phyloP scores from a whole-genome alignment of 1,139 yeast species.

The Suhomyces terraborum region DNA sequence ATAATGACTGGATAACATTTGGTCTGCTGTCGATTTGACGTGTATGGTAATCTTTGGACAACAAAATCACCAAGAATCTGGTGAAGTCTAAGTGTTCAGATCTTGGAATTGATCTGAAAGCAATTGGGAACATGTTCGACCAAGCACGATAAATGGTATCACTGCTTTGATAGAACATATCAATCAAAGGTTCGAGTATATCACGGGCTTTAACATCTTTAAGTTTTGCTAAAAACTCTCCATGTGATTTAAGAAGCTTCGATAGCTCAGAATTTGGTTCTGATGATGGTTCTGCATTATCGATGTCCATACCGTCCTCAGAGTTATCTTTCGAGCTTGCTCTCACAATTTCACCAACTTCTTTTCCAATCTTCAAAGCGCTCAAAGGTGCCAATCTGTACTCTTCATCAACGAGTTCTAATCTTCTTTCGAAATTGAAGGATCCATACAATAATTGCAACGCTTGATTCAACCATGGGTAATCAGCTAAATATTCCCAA shows the following conservation, averaged over 20 bases:
- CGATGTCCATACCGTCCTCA: constrained; percentile 29
- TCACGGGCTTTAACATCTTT: constrained; percentile 56
- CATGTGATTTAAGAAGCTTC: constrained; percentile 52
- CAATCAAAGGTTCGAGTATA: constrained; percentile 70
- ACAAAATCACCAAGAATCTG: constrained; percentile 70
- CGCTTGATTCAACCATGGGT: constrained; percentile 95
- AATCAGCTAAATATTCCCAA: constrained; percentile 94
- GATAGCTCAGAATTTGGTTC: constrained; percentile 18
- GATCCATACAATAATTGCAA: constrained; percentile 83
- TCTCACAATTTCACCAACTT: constrained; percentile 3
- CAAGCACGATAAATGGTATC: constrained; percentile 83
- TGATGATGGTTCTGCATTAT: constrained; percentile 4
- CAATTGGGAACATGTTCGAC: constrained; percentile 80
- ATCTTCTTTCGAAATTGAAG: constrained; percentile 52
- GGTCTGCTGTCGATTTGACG: constrained; percentile 87
- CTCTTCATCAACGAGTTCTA: constrained; percentile 51
- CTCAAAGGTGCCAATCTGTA: constrained; percentile 27
- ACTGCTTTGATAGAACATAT: constrained; percentile 80
- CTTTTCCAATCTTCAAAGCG: constrained; percentile 2
- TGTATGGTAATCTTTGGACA: constrained; percentile 89
- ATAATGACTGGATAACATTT: constrained; percentile 79
- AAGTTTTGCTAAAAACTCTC: constrained; percentile 48
- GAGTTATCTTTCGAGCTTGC: constrained; percentile 4
- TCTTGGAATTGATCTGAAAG: constrained; percentile 69
- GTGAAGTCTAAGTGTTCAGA: constrained; percentile 84